Evolutionary conservation across 148 eudicot species (phyloP).

Genomic region (Chenopodium berlandieri): DNA sequence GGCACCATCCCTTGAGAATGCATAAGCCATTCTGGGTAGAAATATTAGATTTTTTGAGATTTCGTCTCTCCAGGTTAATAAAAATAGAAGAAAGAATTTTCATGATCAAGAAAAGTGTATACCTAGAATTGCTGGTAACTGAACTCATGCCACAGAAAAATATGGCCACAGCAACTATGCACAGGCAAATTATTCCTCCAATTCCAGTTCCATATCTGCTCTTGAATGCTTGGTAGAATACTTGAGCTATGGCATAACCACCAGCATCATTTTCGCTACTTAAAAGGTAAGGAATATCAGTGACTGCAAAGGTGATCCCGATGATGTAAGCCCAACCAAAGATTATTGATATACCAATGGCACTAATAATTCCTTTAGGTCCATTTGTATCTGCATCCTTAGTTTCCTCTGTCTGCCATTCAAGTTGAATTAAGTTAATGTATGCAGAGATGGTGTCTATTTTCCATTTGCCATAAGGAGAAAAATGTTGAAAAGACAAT

Average conservation of each 20-base stretch:
- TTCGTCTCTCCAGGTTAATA: neutral
- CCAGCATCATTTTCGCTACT: conserved; percentile 73
- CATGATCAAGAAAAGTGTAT: neutral
- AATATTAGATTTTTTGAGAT: neutral
- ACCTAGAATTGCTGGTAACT: conserved; percentile 97
- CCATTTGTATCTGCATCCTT: conserved; percentile 87
- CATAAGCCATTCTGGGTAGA: conserved; percentile 77
- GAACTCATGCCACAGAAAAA: conserved; percentile 98
- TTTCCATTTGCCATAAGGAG: neutral
- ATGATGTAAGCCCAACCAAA: conserved; percentile 95
- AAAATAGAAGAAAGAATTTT: neutral
- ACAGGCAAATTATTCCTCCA: conserved; percentile 89
- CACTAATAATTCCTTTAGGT: conserved; percentile 90
- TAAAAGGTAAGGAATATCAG: conserved; percentile 71
- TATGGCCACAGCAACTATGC: conserved; percentile 83
- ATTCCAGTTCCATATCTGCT: conserved; percentile 72
- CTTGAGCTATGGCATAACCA: conserved; percentile 90
- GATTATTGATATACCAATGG: conserved; percentile 83
- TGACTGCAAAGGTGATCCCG: conserved; percentile 89
- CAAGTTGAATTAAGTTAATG: neutral
- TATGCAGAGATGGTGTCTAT: neutral
- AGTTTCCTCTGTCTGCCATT: conserved; percentile 90
- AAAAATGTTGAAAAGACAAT: neutral
- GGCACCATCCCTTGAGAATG: conserved; percentile 98
- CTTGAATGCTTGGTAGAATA: conserved; percentile 81